Evolutionary conservation across 257 asterid species (phyloP), one percentile per base, ranked within the genome.

Genomic region (Solanum etuberosum): DNA sequence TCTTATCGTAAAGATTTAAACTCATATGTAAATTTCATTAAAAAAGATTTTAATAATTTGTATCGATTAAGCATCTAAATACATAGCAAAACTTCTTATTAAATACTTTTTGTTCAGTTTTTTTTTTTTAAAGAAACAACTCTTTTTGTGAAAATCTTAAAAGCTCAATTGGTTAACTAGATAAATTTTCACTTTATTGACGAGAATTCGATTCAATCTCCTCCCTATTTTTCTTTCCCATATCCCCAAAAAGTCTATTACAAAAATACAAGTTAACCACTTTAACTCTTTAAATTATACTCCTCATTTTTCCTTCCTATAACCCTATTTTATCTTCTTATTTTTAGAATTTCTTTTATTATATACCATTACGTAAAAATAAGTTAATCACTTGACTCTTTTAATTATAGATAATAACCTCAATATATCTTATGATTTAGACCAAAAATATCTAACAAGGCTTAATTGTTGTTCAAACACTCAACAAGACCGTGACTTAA

Each of bases 141-240:
- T 42, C 1, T 43, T 11, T 42, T 42, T 42, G 5, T 14, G 0
- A 20, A 54, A 18, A 18, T 20, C 1, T 18, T 51, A 6, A 0
- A 48, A 48, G 0, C 1, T 0, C 21, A 2, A 0, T 48, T 48
- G 1, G 1, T 48, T 15, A 48, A 5, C 1, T 15, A 48, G 3
- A 51, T 0, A 16, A 1, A 16, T 16, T 48, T 51, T 51, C 3
- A 0, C n/a, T 4, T 16, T 18, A 54, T 54, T 0, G 1, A 7
- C 1, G 5, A 57, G 65, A 0, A 5, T 20, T 7, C 11, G 12
- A 20, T 20, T 57, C 11, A 54, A 54, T 54, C n/a, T 54, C n/a
- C 63, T 18, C n/a, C 10, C 10, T 18, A 18, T 54, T 54, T 54
- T 54, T 54, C 63, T 54, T 0, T 54, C 63, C 63, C 5, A 20